These are phyloP conservation scores for Agastache rugosa DNA, from an alignment of 257 asterid species.

Conservation along the genomic window DNA sequence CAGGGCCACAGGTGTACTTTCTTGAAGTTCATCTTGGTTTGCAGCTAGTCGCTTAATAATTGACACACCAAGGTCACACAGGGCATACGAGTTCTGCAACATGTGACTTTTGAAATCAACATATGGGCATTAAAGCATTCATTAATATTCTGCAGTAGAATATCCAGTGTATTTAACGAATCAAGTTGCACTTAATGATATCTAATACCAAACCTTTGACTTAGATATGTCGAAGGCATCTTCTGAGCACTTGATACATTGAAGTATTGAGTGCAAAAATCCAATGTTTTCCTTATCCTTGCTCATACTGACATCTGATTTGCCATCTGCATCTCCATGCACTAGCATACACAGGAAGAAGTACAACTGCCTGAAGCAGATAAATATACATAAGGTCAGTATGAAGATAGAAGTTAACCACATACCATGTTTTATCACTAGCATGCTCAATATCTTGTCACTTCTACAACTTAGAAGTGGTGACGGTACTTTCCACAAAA, in stretches of 20 bases:
- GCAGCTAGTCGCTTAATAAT: conserved; percentile 62
- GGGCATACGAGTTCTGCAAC: conserved; percentile 73
- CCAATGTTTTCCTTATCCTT: conserved; percentile 72
- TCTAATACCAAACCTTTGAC: conserved; percentile 65
- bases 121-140: conserved; percentile 33
- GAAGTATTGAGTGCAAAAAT: conserved; percentile 58
- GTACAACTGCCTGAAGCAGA: conserved; percentile 70
- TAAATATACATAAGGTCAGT: conserved; percentile 20
- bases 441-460: conserved; percentile 10
- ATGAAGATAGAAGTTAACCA: conserved; percentile 13
- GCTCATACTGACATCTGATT: conserved; percentile 57
- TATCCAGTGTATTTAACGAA: conserved; percentile 18
- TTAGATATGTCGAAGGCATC: conserved; percentile 66
- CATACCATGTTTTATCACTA: conserved; percentile 14
- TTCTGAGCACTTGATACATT: conserved; percentile 69
- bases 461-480: conserved; percentile 11
- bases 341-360: conserved; percentile 81
- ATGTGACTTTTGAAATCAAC: conserved; percentile 36
- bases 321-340: conserved; percentile 76
- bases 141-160: conserved; percentile 18
- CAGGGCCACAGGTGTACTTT: conserved; percentile 55
- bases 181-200: conserved; percentile 24
- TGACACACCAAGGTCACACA: conserved; percentile 77
- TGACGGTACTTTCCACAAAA: conserved; percentile 3
- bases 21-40: conserved; percentile 58